Evolutionary conservation across 2,329 filamentous ascomycete genomes (phyloP).

Genomic region (Didymella keratinophila): DNA sequence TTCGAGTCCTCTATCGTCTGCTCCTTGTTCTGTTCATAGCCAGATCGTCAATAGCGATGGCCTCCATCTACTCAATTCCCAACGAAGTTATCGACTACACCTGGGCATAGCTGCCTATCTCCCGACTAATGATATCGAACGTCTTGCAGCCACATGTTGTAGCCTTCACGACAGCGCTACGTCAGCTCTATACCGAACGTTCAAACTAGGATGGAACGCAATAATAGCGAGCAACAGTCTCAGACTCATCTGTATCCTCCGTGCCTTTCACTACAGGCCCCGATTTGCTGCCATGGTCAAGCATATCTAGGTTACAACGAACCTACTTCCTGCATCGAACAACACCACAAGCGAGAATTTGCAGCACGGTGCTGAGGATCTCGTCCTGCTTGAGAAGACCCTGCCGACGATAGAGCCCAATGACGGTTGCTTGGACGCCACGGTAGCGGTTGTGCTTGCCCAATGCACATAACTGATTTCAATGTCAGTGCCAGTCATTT

Average conservation of each 20-base stretch:
- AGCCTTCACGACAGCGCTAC: neutral
- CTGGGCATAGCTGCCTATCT: neutral
- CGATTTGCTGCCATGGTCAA: neutral
- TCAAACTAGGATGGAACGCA: neutral
- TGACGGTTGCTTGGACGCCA: neutral
- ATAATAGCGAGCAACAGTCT: neutral
- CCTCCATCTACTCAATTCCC: neutral
- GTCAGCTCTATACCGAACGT: neutral
- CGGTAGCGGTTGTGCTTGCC: no score
- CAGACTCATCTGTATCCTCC: neutral
- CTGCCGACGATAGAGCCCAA: neutral
- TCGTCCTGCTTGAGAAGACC: neutral
- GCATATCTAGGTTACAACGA: neutral
- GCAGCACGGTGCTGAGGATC: no score
- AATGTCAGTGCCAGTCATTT: no score
- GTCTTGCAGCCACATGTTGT: neutral
- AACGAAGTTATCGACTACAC: neutral
- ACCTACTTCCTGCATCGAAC: neutral
- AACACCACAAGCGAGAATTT: no score
- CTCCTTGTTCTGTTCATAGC: neutral
- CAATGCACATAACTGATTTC: no score
- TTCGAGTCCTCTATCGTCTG: neutral
- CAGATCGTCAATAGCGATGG: neutral
- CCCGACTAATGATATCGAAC: neutral
- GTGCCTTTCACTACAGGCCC: neutral